A percentile compares a stretch with the other conserved stretches of the same genome.
phyloP scores from a whole-genome alignment of 257 asterid species.

The Plantago major region DNA sequence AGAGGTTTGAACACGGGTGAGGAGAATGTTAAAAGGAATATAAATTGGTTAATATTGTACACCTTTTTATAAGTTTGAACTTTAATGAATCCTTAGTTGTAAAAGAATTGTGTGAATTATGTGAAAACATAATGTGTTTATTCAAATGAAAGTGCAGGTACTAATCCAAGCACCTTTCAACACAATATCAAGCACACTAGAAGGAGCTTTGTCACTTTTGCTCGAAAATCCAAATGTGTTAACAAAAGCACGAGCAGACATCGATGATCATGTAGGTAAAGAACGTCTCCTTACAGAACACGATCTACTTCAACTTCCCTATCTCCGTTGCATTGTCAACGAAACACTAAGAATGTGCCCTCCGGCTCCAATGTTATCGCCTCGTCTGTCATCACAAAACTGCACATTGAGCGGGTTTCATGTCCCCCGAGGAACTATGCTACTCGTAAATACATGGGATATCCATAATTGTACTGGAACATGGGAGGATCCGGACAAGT shows the following conservation, averaged over 20 bases:
- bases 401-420: slow-evolving; percentile 22
- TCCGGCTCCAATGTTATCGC: slow-evolving; percentile 31
- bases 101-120: too few relatives aligned
- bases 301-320: slow-evolving; percentile 27
- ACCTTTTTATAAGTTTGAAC: too few relatives aligned
- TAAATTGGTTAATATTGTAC: too few relatives aligned
- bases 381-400: slow-evolving; percentile 26
- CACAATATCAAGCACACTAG: slow-evolving; percentile 29
- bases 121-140: not conserved
- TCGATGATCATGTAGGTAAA: slow-evolving; percentile 23
- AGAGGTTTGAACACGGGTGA: too few relatives aligned
- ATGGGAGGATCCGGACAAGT: slow-evolving; percentile 26
- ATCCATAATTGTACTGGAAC: slow-evolving; percentile 22
- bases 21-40: too few relatives aligned
- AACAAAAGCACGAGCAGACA: slow-evolving; percentile 19
- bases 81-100: too few relatives aligned
- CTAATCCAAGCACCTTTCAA: slow-evolving; percentile 37
- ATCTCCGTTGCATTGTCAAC: slow-evolving; percentile 28
- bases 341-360: slow-evolving; percentile 38
- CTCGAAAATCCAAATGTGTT: slow-evolving; percentile 25
- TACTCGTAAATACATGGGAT: slow-evolving; percentile 34
- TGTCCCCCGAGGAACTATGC: slow-evolving; percentile 32
- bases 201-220: slow-evolving; percentile 37
- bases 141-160: slow-evolving; percentile 18
- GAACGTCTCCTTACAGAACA: slow-evolving; percentile 21